Percentiles rank a stretch among this genome's conserved stretches.
phyloP scores from a whole-genome alignment of 495 filamentous ascomycete genomes.

The Hypomontagnella monticulosa region DNA sequence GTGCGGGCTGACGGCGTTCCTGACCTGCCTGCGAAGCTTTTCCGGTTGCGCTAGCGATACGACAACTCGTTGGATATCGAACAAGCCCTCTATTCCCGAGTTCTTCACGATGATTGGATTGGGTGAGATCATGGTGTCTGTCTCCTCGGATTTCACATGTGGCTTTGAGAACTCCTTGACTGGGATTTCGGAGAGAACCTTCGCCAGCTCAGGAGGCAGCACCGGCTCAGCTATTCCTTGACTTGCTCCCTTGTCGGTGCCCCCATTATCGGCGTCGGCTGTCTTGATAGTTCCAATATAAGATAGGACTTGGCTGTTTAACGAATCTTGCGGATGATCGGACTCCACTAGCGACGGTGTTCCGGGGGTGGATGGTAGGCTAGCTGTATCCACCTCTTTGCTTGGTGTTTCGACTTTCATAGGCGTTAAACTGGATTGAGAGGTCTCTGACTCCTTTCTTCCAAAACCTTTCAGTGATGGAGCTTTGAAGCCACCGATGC shows the following conservation, averaged over 20 bases:
- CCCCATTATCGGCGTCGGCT: neutral
- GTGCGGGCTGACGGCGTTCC: slow-evolving; percentile 40
- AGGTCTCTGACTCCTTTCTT: slow-evolving; percentile 4
- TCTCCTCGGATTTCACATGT: slow-evolving; percentile 10
- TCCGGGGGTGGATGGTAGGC: slow-evolving; percentile 5
- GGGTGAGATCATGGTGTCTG: slow-evolving; percentile 49
- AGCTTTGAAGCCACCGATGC: slow-evolving; percentile 24
- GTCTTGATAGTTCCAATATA: slow-evolving; percentile 30
- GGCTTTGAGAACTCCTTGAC: slow-evolving; percentile 22
- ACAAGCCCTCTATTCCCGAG: slow-evolving; percentile 52
- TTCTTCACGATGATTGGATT: slow-evolving; percentile 53
- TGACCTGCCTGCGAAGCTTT: slow-evolving; percentile 45
- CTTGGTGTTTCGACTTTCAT: slow-evolving; percentile 10
- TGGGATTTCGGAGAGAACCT: slow-evolving; percentile 31
- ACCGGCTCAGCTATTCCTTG: slow-evolving; percentile 4
- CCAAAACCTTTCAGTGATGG: slow-evolving; percentile 31
- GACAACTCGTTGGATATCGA: slow-evolving; percentile 55
- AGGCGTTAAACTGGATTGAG: slow-evolving; percentile 16
- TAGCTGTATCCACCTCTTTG: slow-evolving; percentile 3
- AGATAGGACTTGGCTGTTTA: slow-evolving; percentile 22
- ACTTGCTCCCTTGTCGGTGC: neutral
- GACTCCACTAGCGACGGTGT: slow-evolving; percentile 15
- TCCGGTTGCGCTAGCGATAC: slow-evolving; percentile 49
- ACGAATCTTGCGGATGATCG: slow-evolving; percentile 1
- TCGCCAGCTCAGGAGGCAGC: slow-evolving; percentile 19